A percentile compares a stretch with the other conserved stretches of the same genome.
Evolutionary conservation across 148 eudicot species (phyloP).

Genomic region (Limonium bicolor): DNA sequence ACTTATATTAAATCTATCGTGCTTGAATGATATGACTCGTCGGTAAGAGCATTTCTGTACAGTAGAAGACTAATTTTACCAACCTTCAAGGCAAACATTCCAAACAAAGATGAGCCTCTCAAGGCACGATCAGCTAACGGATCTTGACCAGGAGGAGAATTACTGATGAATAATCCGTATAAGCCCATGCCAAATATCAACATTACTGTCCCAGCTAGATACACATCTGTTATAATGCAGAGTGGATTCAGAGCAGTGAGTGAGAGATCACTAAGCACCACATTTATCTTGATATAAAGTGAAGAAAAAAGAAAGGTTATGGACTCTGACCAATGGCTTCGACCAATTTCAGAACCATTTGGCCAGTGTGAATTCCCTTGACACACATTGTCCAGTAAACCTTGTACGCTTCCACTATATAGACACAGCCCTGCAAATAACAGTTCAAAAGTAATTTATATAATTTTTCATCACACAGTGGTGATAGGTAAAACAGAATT

Average conservation of each 20-base stretch:
- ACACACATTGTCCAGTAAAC: slow-evolving; percentile 68
- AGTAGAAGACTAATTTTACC: slow-evolving; percentile 5
- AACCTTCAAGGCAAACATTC: slow-evolving; percentile 97
- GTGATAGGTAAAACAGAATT: too few relatives aligned
- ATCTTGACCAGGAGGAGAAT: slow-evolving; percentile 33
- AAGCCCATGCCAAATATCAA: slow-evolving; percentile 93
- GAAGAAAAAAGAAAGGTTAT: background rate
- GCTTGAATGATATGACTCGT: too few relatives aligned
- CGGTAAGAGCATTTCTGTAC: background rate
- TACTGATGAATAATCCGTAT: slow-evolving; percentile 72
- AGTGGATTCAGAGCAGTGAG: background rate
- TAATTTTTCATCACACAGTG: too few relatives aligned
- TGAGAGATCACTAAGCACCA: too few relatives aligned
- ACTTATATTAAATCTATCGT: too few relatives aligned
- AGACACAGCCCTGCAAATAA: slow-evolving; percentile 70
- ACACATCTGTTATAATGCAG: slow-evolving; percentile 51
- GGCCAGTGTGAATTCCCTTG: slow-evolving; percentile 79
- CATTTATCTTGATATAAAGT: too few relatives aligned
- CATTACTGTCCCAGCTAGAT: slow-evolving; percentile 97
- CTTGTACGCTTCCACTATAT: slow-evolving; percentile 67
- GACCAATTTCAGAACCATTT: slow-evolving; percentile 78
- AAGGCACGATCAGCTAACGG: slow-evolving; percentile 64
- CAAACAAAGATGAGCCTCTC: slow-evolving; percentile 82
- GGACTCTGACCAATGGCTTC: slow-evolving; percentile 83
- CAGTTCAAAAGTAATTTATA: too few relatives aligned